Evolutionary conservation across 2,329 filamentous ascomycete genomes (phyloP).

Genomic region (Colletotrichum sublineola): DNA sequence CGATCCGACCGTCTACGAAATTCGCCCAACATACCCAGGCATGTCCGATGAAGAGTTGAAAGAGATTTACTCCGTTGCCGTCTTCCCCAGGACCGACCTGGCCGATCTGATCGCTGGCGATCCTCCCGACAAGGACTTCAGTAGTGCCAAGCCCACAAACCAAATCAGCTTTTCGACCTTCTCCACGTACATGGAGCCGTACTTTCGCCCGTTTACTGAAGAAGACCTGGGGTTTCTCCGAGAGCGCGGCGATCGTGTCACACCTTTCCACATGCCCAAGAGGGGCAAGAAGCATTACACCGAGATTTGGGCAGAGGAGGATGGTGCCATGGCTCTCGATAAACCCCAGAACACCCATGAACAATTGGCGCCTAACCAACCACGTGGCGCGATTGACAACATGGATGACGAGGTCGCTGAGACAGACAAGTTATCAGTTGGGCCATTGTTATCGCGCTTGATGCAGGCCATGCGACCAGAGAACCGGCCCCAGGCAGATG

Average conservation of each 20-base stretch:
- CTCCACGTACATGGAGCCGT: slow-evolving; percentile 91
- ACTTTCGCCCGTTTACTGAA: slow-evolving; percentile 88
- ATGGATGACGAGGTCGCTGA: slow-evolving; percentile 89
- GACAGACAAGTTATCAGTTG: slow-evolving; percentile 89
- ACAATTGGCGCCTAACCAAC: slow-evolving; percentile 81
- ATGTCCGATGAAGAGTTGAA: slow-evolving; percentile 90
- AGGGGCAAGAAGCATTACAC: slow-evolving; percentile 88
- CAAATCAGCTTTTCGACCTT: slow-evolving; percentile 97
- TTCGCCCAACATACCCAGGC: slow-evolving; percentile 77
- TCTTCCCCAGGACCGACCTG: slow-evolving; percentile 85
- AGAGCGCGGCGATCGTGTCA: slow-evolving; percentile 87
- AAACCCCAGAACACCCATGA: slow-evolving; percentile 72
- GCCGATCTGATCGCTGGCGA: slow-evolving; percentile 88
- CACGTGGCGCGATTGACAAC: slow-evolving; percentile 87
- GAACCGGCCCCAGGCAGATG: slow-evolving; percentile 66
- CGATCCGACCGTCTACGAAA: slow-evolving; percentile 95
- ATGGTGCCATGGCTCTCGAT: slow-evolving; percentile 83
- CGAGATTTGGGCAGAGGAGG: slow-evolving; percentile 95
- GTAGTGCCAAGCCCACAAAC: slow-evolving; percentile 90
- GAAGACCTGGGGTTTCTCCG: slow-evolving; percentile 94
- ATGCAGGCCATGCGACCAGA: slow-evolving; percentile 87
- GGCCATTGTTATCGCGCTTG: slow-evolving; percentile 85
- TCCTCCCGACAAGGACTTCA: slow-evolving; percentile 95
- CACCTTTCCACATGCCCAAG: slow-evolving; percentile 87
- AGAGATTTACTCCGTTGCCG: slow-evolving; percentile 87